Base-by-base conservation (phyloP, 441 rosid genomes). In the Adansonia grandidieri region DNA sequence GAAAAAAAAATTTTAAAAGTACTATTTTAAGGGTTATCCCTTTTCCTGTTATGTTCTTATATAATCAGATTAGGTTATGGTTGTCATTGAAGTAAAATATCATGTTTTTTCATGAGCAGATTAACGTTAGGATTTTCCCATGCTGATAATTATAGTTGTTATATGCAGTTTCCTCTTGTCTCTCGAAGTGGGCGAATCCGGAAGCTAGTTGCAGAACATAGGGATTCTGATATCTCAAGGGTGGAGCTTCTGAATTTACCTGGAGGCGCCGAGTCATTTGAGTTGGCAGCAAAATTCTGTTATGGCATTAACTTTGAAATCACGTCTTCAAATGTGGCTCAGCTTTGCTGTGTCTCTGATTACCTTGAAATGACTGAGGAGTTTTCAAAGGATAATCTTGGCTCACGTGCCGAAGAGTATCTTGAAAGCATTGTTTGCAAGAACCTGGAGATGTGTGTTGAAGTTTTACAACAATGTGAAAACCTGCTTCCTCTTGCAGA, bases 311-410 rank as follows among this genome's bases (percentile, higher is more conserved):
- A 96, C 91, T 94, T 94, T 32, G 99, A 94, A 87, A 96, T 94
- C 54, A 96, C 98, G 4, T 82, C 97, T 4, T 71, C 84, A n/a
- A 94, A 96, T 71, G 99, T 96, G 47, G 98, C 97, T 28, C 97
- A 92, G 86, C 85, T 96, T 62, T 85, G 86, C 32, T 96, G 99
- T 56, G 83, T 85, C 71, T 94, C 99, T 17, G 98, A 96, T 74
- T 92, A 92, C 87, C 98, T 96, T 13, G 99, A 94, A 80, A 94
- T 94, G 99, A 92, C 88, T 1, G 97, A 94, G 79, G 98, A 92
- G 64, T 94, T 82, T 72, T 94, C 98, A 0, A 92, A 88, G 83
- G 98, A 92, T 68, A 96, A 91, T 83, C 91, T 96, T 58, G 92
- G 88, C 50, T 92, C 97, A 11, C 88, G 97, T n/a, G 89, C 94